phyloP scores from a whole-genome alignment of 208 protist genomes.

The Naegleria lovaniensis region DNA sequence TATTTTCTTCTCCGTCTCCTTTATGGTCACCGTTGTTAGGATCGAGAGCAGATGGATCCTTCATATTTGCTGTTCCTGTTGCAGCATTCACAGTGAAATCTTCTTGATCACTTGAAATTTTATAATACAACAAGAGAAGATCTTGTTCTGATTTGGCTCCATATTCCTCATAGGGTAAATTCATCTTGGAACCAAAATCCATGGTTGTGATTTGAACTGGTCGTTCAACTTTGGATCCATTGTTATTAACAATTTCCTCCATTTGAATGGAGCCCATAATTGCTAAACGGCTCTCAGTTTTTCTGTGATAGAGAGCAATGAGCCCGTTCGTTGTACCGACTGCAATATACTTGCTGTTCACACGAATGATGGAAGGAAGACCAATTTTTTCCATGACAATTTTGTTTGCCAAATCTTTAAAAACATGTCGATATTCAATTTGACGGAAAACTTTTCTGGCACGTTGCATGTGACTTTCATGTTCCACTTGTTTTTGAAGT shows the following conservation, averaged over 20 bases:
- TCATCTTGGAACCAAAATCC: background rate
- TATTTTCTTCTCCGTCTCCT: background rate
- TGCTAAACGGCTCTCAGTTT: background rate
- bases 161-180: background rate
- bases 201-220: background rate
- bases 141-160: background rate
- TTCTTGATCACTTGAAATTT: background rate
- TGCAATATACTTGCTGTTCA: background rate
- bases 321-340: background rate
- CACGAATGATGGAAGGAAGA: background rate
- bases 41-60: background rate
- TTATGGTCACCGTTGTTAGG: background rate
- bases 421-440: background rate
- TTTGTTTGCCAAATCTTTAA: background rate
- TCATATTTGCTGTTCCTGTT: background rate
- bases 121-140: conserved; percentile 4
- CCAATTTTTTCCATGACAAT: background rate
- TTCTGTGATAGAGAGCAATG: background rate
- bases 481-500: background rate
- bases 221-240: background rate
- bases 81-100: background rate
- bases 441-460: background rate
- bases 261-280: background rate
- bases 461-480: background rate
- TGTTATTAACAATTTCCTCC: background rate